phyloP scores from a whole-genome alignment of 495 filamentous ascomycete genomes.

The Haplographium delicatum region DNA sequence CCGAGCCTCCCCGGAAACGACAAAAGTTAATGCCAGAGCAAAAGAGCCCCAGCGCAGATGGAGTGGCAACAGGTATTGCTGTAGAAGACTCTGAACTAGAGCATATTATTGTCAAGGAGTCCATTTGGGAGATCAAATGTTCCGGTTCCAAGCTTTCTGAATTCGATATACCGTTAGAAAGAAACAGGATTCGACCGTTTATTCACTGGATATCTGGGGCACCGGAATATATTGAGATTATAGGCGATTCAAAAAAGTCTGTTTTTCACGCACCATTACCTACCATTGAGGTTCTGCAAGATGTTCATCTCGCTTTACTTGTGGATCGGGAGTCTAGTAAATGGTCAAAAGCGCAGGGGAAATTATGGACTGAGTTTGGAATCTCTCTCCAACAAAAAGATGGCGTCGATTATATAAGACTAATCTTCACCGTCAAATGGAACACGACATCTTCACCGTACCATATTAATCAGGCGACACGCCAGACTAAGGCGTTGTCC shows the following conservation, averaged over 20 bases:
- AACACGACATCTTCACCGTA: slow-evolving; percentile 21
- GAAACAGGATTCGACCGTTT: slow-evolving; percentile 1
- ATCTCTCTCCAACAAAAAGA: slow-evolving; percentile 9
- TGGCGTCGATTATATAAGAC: slow-evolving; percentile 12
- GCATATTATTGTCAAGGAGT: slow-evolving; percentile 19
- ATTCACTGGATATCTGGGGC: slow-evolving; percentile 1
- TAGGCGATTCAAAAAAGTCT: background rate
- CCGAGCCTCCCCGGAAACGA: slow-evolving; percentile 20
- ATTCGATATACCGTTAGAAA: background rate
- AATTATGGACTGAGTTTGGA: slow-evolving; percentile 17
- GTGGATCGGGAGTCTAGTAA: slow-evolving; percentile 12
- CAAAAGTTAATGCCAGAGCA: slow-evolving; percentile 8
- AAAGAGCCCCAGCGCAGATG: too few species aligned
- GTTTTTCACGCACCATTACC: slow-evolving; percentile 3
- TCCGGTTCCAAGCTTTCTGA: slow-evolving; percentile 9
- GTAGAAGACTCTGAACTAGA: slow-evolving; percentile 9
- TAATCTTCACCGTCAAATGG: slow-evolving; percentile 24
- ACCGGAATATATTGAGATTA: slow-evolving; percentile 14
- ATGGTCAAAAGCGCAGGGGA: slow-evolving; percentile 18
- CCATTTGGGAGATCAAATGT: slow-evolving; percentile 12
- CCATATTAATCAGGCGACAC: background rate
- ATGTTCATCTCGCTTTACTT: slow-evolving; percentile 12
- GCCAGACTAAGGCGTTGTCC: slow-evolving; percentile 1
- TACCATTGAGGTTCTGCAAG: slow-evolving; percentile 1
- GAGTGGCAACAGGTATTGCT: background rate